phyloP scores from a whole-genome alignment of 176 grass and related monocot species.

The Raddia distichophylla region DNA sequence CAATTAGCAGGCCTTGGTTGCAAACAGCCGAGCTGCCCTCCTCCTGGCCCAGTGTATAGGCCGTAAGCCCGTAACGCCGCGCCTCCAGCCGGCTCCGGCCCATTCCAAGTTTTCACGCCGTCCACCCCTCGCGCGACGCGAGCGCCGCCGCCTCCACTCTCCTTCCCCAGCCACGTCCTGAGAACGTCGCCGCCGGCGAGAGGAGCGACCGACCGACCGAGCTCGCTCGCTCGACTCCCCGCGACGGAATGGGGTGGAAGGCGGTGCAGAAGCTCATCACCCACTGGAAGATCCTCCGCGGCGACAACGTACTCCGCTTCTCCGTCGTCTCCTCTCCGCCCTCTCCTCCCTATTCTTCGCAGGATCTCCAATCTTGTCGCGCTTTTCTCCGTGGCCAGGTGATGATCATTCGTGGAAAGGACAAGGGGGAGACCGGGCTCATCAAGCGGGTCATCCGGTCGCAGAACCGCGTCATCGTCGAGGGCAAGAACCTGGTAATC shows the following conservation, averaged over 20 bases:
- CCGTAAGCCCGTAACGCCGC: too few species aligned
- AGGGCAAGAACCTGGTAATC: conserved; percentile 92
- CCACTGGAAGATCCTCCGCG: conserved; percentile 91
- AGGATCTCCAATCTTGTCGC: neutral
- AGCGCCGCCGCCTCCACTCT: too few species aligned
- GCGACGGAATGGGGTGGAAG: conserved; percentile 73
- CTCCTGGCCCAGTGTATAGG: too few species aligned
- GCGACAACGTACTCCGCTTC: conserved; percentile 62
- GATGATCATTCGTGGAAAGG: conserved; percentile 93
- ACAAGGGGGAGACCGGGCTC: conserved; percentile 76
- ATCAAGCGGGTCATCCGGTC: conserved; percentile 96
- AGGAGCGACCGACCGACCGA: too few species aligned
- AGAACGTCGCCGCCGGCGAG: too few species aligned
- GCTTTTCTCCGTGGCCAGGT: conserved; percentile 40
- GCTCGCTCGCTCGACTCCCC: too few species aligned
- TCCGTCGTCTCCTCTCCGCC: neutral
- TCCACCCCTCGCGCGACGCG: too few species aligned
- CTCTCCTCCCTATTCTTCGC: neutral
- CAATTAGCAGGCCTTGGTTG: too few species aligned
- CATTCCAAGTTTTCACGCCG: too few species aligned
- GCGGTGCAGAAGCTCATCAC: conserved; percentile 79
- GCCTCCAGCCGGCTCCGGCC: too few species aligned
- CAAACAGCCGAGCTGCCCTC: too few species aligned
- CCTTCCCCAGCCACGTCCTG: too few species aligned
- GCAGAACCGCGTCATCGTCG: conserved; percentile 92